A percentile compares a stretch with the other conserved stretches of the same genome.
Evolutionary conservation across 2,329 filamentous ascomycete genomes (phyloP).

Genomic region (Nectriaceae sp.): DNA sequence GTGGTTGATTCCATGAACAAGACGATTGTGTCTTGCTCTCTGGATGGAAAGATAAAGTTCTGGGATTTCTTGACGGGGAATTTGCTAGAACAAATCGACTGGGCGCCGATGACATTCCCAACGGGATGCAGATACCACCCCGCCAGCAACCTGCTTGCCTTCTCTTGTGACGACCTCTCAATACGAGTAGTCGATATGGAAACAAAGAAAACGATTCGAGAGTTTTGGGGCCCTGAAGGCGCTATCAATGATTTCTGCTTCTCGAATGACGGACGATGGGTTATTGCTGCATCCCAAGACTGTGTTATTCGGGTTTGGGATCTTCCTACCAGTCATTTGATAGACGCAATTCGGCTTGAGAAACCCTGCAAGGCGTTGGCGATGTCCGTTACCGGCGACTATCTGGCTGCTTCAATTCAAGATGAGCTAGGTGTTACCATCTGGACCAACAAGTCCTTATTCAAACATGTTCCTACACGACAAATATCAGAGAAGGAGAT

Average conservation of each 20-base stretch:
- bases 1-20: constrained; percentile 89
- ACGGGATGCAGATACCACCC: constrained; percentile 79
- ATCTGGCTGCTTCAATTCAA: constrained; percentile 84
- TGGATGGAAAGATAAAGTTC: constrained; percentile 94
- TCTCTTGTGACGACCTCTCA: constrained; percentile 86
- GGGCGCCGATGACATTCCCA: constrained; percentile 73
- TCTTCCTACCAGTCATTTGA: constrained; percentile 89
- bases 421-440: constrained; percentile 86
- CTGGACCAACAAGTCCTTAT: constrained; percentile 93
- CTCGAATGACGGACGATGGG: constrained; percentile 91
- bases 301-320: constrained; percentile 88
- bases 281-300: constrained; percentile 84
- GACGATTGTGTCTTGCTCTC: constrained; percentile 78
- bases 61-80: constrained; percentile 92
- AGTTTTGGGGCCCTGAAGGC: constrained; percentile 80
- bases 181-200: constrained; percentile 89
- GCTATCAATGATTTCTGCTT: constrained; percentile 82
- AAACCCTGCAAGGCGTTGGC: constrained; percentile 80
- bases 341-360: constrained; percentile 83
- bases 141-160: constrained; percentile 80
- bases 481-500: constrained; percentile 82
- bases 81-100: constrained; percentile 79
- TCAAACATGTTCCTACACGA: constrained; percentile 82
- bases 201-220: constrained; percentile 87
- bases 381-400: constrained; percentile 90